Evolutionary conservation across 2,329 filamentous ascomycete species (phyloP).

Genomic region (Pseudogymnoascus sp.): DNA sequence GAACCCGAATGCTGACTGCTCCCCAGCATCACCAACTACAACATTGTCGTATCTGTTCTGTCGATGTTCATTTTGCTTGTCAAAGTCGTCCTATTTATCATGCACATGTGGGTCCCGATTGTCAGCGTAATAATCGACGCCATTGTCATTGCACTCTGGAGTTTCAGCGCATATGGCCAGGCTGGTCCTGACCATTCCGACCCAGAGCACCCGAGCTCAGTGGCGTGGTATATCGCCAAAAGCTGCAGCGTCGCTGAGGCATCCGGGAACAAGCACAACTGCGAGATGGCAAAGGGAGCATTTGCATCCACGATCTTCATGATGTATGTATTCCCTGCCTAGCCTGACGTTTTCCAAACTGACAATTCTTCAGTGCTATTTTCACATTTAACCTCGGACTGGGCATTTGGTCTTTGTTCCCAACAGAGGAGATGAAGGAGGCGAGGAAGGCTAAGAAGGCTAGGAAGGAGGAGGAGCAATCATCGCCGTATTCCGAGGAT

Average conservation of each 20-base stretch:
- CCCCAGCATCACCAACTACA: slow-evolving; percentile 65
- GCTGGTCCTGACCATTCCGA: slow-evolving; percentile 69
- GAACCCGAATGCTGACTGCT: slow-evolving; percentile 19
- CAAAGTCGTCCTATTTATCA: slow-evolving; percentile 63
- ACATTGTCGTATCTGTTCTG: slow-evolving; percentile 69
- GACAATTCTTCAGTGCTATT: slow-evolving; percentile 41
- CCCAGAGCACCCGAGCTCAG: slow-evolving; percentile 51
- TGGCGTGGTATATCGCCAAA: slow-evolving; percentile 70
- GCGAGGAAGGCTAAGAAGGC: slow-evolving; percentile 28
- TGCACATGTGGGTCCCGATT: slow-evolving; percentile 65
- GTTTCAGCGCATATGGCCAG: slow-evolving; percentile 62
- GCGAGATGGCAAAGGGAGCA: slow-evolving; percentile 60
- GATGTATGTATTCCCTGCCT: slow-evolving; percentile 50
- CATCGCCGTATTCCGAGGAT: slow-evolving; percentile 30
- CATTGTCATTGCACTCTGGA: slow-evolving; percentile 55
- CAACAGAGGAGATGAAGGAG: slow-evolving; percentile 29
- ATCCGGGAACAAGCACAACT: slow-evolving; percentile 50
- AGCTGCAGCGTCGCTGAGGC: slow-evolving; percentile 57
- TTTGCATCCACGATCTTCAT: slow-evolving; percentile 61
- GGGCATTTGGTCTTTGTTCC: slow-evolving; percentile 48
- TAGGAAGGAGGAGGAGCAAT: slow-evolving; percentile 37
- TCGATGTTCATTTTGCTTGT: slow-evolving; percentile 69
- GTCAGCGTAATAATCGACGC: slow-evolving; percentile 54
- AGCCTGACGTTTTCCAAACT: slow-evolving; percentile 15
- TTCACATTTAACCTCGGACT: slow-evolving; percentile 55